These are phyloP conservation scores for Talaromyces sp. DNA, from an alignment of 2,329 filamentous ascomycete genomes.

Conservation along the genomic window DNA sequence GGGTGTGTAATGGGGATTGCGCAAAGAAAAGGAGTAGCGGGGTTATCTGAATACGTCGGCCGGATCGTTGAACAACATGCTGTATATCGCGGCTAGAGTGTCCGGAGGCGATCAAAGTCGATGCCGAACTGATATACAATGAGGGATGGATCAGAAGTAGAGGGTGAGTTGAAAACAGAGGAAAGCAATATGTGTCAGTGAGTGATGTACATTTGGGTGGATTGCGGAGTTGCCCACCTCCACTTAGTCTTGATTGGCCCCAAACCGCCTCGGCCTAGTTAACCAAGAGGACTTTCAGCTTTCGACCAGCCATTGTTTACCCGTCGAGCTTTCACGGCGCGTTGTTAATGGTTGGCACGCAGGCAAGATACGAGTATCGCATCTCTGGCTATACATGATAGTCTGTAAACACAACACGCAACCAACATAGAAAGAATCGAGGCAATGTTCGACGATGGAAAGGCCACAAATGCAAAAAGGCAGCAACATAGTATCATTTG, in stretches of 20 bases:
- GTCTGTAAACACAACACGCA: no score
- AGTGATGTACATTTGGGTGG: not conserved
- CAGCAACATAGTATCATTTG: no score
- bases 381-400: no score
- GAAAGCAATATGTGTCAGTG: conserved; percentile 3
- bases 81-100: conserved; percentile 23
- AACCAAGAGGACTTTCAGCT: no score
- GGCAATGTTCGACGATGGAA: no score
- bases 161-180: not conserved
- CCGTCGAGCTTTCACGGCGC: no score
- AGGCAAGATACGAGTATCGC: no score
- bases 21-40: conserved; percentile 21
- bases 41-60: conserved; percentile 17
- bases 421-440: no score
- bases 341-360: no score
- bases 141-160: not conserved
- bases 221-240: conserved; percentile 6
- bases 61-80: conserved; percentile 25
- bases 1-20: conserved; percentile 23
- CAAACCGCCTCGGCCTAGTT: not conserved
- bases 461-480: no score
- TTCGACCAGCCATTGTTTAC: no score
- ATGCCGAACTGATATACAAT: not conserved
- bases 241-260: not conserved
- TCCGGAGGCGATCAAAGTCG: conserved; percentile 6